These are phyloP conservation scores for Pseudocercospora musae DNA, from an alignment of 2,329 filamentous ascomycete species.

Conservation along the genomic window DNA sequence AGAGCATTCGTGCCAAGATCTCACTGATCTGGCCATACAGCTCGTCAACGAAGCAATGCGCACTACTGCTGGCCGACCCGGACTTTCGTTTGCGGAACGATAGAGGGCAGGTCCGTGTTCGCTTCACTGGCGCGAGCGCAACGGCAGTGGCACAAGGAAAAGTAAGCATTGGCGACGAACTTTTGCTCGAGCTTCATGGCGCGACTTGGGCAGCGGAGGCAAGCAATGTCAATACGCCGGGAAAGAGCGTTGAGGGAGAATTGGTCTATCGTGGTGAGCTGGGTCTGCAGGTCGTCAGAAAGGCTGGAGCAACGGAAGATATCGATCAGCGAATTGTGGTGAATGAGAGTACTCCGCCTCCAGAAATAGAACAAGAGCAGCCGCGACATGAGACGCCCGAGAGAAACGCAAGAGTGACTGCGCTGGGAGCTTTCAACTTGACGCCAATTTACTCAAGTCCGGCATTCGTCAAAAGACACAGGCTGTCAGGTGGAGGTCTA, in stretches of 20 bases:
- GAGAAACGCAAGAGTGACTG: slow-evolving; percentile 9
- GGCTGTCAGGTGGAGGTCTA: slow-evolving; percentile 56
- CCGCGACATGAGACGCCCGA: slow-evolving; percentile 6
- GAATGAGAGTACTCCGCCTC: slow-evolving; percentile 21
- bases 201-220: slow-evolving; percentile 61
- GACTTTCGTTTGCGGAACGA: slow-evolving; percentile 75
- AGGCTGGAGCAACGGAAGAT: slow-evolving; percentile 14
- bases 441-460: slow-evolving; percentile 59
- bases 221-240: slow-evolving; percentile 53
- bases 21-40: slow-evolving; percentile 92
- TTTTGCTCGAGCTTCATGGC: slow-evolving; percentile 67
- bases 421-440: slow-evolving; percentile 18
- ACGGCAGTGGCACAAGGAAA: slow-evolving; percentile 63
- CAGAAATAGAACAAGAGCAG: slow-evolving; percentile 11
- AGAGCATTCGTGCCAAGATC: slow-evolving; percentile 63
- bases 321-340: slow-evolving; percentile 12
- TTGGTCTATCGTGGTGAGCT: slow-evolving; percentile 47
- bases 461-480: slow-evolving; percentile 70
- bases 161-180: slow-evolving; percentile 74
- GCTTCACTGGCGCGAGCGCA: slow-evolving; percentile 69
- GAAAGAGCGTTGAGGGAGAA: slow-evolving; percentile 57
- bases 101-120: slow-evolving; percentile 76
- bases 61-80: slow-evolving; percentile 78
- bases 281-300: slow-evolving; percentile 30
- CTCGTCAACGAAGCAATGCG: slow-evolving; percentile 67